A percentile compares a stretch with the other conserved stretches of the same genome.
Conservation (phyloP, 345 rosid genomes). For the Bruguiera parviflora region DNA sequence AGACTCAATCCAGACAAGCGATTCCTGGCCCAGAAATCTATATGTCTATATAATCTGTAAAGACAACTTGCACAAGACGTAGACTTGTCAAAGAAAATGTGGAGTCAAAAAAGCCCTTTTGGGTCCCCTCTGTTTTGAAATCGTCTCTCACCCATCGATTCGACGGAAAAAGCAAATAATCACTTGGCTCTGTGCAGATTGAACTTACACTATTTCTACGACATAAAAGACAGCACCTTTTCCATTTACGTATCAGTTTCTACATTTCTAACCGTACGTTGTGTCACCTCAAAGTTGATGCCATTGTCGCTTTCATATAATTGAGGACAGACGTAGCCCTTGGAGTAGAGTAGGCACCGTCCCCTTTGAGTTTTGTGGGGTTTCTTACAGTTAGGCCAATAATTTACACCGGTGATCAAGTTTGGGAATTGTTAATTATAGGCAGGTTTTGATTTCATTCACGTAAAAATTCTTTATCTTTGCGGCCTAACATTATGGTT, state of each 20-base stretch:
- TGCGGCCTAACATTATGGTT: too few relatives aligned
- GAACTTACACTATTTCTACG: not conserved
- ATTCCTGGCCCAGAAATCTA: constrained; percentile 34
- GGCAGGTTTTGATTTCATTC: too few relatives aligned
- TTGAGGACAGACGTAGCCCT: not conserved
- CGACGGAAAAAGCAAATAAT: constrained; percentile 17
- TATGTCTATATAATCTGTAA: not conserved
- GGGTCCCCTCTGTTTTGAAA: constrained; percentile 23
- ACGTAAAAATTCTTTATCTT: too few relatives aligned
- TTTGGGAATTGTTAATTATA: too few relatives aligned
- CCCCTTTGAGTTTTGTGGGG: not conserved
- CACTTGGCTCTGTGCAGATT: constrained; percentile 8
- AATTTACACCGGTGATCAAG: not conserved
- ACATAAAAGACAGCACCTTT: constrained; percentile 26
- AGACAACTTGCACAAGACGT: constrained; percentile 13
- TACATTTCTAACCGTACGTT: constrained; percentile 31
- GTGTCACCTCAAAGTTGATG: constrained; percentile 5
- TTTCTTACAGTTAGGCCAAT: not conserved
- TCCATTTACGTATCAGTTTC: constrained; percentile 24
- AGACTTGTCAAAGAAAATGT: constrained; percentile 11
- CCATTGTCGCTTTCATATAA: not conserved
- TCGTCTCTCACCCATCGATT: not conserved
- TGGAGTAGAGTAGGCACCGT: not conserved
- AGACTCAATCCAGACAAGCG: constrained; percentile 18
- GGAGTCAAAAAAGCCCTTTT: constrained; percentile 21